These are phyloP conservation scores for Blumeria graminis DNA, from an alignment of 2,329 filamentous ascomycete species.

Conservation along the genomic window DNA sequence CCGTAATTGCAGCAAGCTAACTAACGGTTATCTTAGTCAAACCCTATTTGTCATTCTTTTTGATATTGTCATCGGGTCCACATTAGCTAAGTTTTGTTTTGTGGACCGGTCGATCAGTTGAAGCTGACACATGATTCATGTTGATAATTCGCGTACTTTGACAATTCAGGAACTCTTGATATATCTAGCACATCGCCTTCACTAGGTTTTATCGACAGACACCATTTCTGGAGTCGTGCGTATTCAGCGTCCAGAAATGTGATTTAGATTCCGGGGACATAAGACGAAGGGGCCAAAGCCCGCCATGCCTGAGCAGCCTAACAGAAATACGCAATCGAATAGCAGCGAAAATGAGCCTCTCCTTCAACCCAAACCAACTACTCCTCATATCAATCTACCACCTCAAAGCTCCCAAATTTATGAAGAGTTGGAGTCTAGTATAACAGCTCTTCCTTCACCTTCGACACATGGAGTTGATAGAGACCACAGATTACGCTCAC, in stretches of 20 bases:
- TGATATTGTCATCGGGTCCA: too few species aligned
- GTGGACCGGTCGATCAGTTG: too few species aligned
- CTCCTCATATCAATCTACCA: constrained; percentile 31
- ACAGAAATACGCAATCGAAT: constrained; percentile 4
- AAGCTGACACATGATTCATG: too few species aligned
- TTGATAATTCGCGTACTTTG: background rate
- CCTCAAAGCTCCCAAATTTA: constrained; percentile 23
- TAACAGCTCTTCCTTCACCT: background rate
- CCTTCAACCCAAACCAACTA: constrained; percentile 35
- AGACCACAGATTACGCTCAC: constrained; percentile 21
- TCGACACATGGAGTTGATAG: constrained; percentile 23
- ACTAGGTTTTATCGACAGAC: background rate
- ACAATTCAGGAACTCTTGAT: background rate
- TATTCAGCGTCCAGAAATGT: too few species aligned
- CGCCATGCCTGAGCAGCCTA: constrained; percentile 12
- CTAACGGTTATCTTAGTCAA: too few species aligned
- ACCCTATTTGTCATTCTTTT: too few species aligned
- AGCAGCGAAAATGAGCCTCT: constrained; percentile 9
- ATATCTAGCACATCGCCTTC: background rate
- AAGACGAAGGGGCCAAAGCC: constrained; percentile 4
- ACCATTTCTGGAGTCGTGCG: background rate
- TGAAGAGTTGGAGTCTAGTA: background rate
- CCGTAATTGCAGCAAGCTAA: too few species aligned
- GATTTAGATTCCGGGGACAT: background rate
- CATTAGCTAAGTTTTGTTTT: too few species aligned